These are phyloP conservation scores for Chaetoscypha palmicola DNA, from an alignment of 2,329 filamentous ascomycete species.

Conservation along the genomic window DNA sequence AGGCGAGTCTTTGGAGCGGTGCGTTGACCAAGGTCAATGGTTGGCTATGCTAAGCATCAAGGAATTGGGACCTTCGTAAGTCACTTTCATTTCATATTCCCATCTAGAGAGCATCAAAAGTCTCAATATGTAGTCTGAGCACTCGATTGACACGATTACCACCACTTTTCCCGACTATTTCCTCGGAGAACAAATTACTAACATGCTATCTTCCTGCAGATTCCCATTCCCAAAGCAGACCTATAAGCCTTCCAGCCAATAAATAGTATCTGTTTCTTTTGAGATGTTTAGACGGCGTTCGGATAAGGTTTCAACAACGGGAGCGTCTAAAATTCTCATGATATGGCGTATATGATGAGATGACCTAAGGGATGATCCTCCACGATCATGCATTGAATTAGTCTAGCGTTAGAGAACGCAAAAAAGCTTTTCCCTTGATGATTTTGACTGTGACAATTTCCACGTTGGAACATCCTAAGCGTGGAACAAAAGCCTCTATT, in stretches of 20 bases:
- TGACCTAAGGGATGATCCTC: conserved; percentile 30
- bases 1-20: conserved; percentile 70
- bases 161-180: too few species aligned
- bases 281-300: conserved; percentile 38
- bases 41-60: conserved; percentile 88
- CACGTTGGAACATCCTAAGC: too few species aligned
- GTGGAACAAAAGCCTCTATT: too few species aligned
- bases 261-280: conserved; percentile 30
- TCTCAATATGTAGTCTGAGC: too few species aligned
- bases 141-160: too few species aligned
- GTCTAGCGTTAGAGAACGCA: conserved; percentile 18
- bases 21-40: conserved; percentile 93
- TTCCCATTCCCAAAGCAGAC: conserved; percentile 78
- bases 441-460: too few species aligned
- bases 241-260: conserved; percentile 46
- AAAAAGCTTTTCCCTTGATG: conserved; percentile 17
- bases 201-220: conserved; percentile 37
- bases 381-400: conserved; percentile 31
- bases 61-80: conserved; percentile 92
- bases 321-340: conserved; percentile 28
- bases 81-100: conserved; percentile 34
- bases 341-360: conserved; percentile 25
- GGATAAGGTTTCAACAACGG: conserved; percentile 51
- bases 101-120: too few species aligned
- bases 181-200: too few species aligned